Evolutionary conservation across 805 yeast species (phyloP), one percentile per base, ranked within the genome.

Genomic region (Teunomyces gatunensis): DNA sequence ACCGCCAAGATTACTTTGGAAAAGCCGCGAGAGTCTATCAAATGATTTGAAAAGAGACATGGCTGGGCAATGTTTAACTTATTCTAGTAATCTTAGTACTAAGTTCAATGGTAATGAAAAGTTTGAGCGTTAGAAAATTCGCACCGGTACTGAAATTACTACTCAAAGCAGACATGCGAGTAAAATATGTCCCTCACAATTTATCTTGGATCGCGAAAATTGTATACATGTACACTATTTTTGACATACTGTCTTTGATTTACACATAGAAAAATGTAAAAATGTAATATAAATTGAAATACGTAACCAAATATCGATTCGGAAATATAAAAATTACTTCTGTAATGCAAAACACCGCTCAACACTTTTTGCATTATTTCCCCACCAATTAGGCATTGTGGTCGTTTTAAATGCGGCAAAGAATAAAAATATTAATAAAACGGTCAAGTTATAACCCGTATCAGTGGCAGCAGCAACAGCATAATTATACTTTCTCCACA

Each of bases 381-480:
- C 64, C 48, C 56, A 60, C 64, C 64, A 60, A 21, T 42, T 35
- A 2, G 64, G 64, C 36, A 57, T 60, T 3, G 55, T 52, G 21
- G 51, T 46, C 2, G 59, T 48, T 17, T 46, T 49, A 9, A 46
- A 47, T 12, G 49, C 52, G 4, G 49, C 41, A 3, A 57, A 54
- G 45, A 56, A 45, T 20, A 54, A 50, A 39, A 60, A 60, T 4
- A 59, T 51, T 13, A 55, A 45, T 6, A 59, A 48, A 39, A 56
- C 45, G 3, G 63, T 53, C 43, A 60, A 45, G 44, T 59, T 60
- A 52, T 49, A 57, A 11, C 64, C 64, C 0, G 64, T 60, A 37
- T 60, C 64, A 41, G 58, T 53, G 1, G 61, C 64, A 1, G 64
- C 64, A 4, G 59, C 64, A 25, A 57, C 55, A 34, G 58, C 56